Base-by-base conservation (phyloP, 2,329 filamentous ascomycete genomes). In the Hypoxylon sp. region DNA sequence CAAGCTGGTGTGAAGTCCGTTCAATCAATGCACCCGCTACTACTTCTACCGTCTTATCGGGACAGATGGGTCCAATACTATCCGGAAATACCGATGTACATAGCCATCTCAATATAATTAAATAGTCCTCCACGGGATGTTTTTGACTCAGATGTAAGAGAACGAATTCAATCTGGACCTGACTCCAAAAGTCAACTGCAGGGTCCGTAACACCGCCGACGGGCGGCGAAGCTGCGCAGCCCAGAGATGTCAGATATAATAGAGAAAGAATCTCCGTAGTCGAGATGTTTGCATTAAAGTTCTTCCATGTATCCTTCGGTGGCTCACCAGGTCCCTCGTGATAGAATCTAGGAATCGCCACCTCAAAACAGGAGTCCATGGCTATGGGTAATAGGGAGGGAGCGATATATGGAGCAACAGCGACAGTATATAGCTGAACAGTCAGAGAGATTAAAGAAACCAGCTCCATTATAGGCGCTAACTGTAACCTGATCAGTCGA, bases 111-210 rank as follows among this genome's bases (percentile, higher is more conserved):
- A 94, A 80, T 81, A 90, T 90, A 27, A 84, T 81, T 1, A 87
- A 79, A 56, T 92, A 89, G 52, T 93, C 88, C 1, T 81, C 76
- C 0, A 88, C 79, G 1, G 86, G 85, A 65, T 94, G 91, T 58
- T 88, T 89, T 29, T 87, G 86, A 63, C 87, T 89, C 1, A 95
- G 82, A 71, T 92, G 85, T 59, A 91, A 81, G 11, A 92, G 78
- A 8, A 91, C 85, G 68, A 91, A 89, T 46, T 91, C 87, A 23
- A 88, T 84, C 2, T 89, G 85, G 65, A 94, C 87, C 37, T 83
- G 78, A 64, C 82, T 85, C 92, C 92, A 96, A 72, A 94, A 91
- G 34, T 81, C 78, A 0, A 75, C 73, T 16, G 79, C 78, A 8
- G 78, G 77, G 11, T 76, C 63, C 9, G 69, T 66, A n/a, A 69